phyloP scores from a whole-genome alignment of 352 stramenopile species.

The Phytopythium aichiense region DNA sequence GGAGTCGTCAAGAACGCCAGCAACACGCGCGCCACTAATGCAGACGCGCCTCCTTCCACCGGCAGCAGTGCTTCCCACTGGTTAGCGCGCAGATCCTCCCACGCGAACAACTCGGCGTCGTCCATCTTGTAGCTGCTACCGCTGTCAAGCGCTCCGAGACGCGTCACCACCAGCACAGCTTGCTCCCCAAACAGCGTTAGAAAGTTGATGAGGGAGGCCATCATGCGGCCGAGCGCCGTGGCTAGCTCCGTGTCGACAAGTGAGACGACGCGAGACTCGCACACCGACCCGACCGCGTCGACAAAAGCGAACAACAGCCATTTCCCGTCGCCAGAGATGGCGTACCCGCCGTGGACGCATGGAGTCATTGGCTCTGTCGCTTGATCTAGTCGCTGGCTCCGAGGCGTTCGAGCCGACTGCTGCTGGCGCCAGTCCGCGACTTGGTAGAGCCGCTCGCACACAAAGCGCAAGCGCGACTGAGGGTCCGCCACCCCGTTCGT shows the following conservation, averaged over 20 bases:
- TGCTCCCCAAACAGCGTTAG: slow-evolving; percentile 53
- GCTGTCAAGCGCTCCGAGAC: slow-evolving; percentile 21
- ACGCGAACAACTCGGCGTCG: slow-evolving; percentile 33
- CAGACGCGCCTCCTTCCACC: slow-evolving; percentile 12
- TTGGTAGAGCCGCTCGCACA: slow-evolving; percentile 67
- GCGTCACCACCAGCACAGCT: slow-evolving; percentile 38
- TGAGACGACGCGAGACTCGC: slow-evolving; percentile 48
- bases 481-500: neutral
- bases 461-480: slow-evolving; percentile 23
- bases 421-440: slow-evolving; percentile 33
- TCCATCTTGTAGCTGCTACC: slow-evolving; percentile 7
- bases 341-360: slow-evolving; percentile 51
- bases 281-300: slow-evolving; percentile 53
- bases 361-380: slow-evolving; percentile 11
- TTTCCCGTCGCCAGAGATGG: slow-evolving; percentile 47
- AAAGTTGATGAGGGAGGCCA: slow-evolving; percentile 50
- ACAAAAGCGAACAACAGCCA: slow-evolving; percentile 54
- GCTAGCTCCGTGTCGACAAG: slow-evolving; percentile 23
- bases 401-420: slow-evolving; percentile 1
- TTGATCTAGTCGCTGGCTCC: neutral
- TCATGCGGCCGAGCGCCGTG: slow-evolving; percentile 34
- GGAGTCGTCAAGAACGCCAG: slow-evolving; percentile 35
- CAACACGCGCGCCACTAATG: slow-evolving; percentile 33
- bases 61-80: slow-evolving; percentile 27
- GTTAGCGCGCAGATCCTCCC: slow-evolving; percentile 30